phyloP scores from a whole-genome alignment of 2,329 filamentous ascomycete genomes.

The Plectosphaerella sp. region DNA sequence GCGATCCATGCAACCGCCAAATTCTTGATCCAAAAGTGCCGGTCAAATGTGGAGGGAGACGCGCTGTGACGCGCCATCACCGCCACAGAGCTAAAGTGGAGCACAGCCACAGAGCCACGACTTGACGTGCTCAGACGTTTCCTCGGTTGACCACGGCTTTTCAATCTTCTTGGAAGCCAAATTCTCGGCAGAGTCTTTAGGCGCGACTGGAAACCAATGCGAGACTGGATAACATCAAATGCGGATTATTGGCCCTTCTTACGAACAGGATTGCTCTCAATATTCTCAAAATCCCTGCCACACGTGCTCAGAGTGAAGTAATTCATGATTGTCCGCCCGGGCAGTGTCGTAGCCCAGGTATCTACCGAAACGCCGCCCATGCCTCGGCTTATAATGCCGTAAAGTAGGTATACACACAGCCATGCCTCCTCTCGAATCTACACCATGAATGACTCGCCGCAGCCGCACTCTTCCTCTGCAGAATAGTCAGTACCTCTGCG shows the following conservation, averaged over 20 bases:
- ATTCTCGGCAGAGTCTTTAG: too few species aligned
- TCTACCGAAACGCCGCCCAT: background rate
- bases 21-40: too few species aligned
- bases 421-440: constrained; percentile 19
- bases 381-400: background rate
- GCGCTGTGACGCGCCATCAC: constrained; percentile 1
- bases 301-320: too few species aligned
- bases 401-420: background rate
- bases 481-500: constrained; percentile 21
- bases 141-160: background rate
- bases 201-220: too few species aligned
- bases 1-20: too few species aligned
- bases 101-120: background rate
- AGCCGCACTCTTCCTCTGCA: constrained; percentile 90
- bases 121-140: background rate
- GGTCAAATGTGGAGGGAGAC: background rate
- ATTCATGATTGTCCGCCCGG: too few species aligned
- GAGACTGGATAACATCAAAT: too few species aligned
- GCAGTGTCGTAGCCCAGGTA: background rate
- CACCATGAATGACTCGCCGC: constrained; percentile 94
- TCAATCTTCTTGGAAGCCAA: too few species aligned
- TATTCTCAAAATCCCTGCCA: background rate
- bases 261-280: background rate
- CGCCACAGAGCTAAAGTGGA: too few species aligned
- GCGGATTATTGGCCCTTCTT: too few species aligned